A percentile compares a stretch with the other conserved stretches of the same genome.
Evolutionary conservation across 495 filamentous ascomycete genomes (phyloP).

Genomic region (Cercophora sp.): DNA sequence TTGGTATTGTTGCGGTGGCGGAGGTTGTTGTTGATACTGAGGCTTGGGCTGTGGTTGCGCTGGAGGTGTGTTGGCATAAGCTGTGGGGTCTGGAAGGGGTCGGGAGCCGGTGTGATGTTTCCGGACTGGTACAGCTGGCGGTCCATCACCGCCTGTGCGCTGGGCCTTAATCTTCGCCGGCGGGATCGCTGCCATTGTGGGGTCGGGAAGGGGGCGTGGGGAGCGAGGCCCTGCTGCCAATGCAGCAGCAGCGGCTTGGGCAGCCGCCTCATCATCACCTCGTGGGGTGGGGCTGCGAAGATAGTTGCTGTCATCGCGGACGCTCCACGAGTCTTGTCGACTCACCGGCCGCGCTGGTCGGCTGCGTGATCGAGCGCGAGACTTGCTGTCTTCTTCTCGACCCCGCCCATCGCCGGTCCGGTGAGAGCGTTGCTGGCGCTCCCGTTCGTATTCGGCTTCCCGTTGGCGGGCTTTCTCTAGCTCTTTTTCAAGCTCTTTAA

Average conservation of each 20-base stretch:
- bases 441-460: slow-evolving; percentile 77
- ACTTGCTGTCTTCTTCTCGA: slow-evolving; percentile 38
- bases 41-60: slow-evolving; percentile 9
- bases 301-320: slow-evolving; percentile 69
- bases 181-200: slow-evolving; percentile 25
- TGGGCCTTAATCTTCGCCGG: slow-evolving; percentile 23
- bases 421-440: slow-evolving; percentile 60
- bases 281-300: slow-evolving; percentile 66
- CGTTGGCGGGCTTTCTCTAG: slow-evolving; percentile 81
- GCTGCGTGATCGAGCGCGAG: slow-evolving; percentile 37
- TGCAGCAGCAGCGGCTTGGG: slow-evolving; percentile 13
- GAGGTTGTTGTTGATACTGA: slow-evolving; percentile 16
- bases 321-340: slow-evolving; percentile 60
- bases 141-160: slow-evolving; percentile 28
- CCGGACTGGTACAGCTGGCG: slow-evolving; percentile 22
- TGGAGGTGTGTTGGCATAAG: slow-evolving; percentile 28
- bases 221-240: no score
- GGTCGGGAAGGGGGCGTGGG: slow-evolving; percentile 41
- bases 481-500: slow-evolving; percentile 80
- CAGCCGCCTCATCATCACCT: slow-evolving; percentile 17
- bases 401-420: slow-evolving; percentile 21
- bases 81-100: slow-evolving; percentile 30
- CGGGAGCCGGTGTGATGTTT: slow-evolving; percentile 30
- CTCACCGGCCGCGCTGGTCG: slow-evolving; percentile 51
- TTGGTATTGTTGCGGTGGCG: slow-evolving; percentile 22